Percentiles rank a stretch among this genome's conserved stretches.
phyloP scores from a whole-genome alignment of 2,329 filamentous ascomycete species.

The Colletotrichum higginsianum region DNA sequence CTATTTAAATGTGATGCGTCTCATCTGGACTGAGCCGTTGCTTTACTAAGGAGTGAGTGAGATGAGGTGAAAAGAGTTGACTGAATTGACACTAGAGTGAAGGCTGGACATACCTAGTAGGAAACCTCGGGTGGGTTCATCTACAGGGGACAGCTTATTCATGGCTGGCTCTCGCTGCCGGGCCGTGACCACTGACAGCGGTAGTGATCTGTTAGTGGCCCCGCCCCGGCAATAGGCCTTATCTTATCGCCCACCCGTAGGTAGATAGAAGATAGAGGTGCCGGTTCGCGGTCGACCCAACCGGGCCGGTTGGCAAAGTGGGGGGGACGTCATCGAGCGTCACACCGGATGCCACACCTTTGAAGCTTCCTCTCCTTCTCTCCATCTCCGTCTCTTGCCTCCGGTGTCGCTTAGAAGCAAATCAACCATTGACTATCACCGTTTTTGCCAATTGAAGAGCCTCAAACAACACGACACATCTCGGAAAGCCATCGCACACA shows the following conservation, averaged over 20 bases:
- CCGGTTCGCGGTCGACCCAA: constrained; percentile 27
- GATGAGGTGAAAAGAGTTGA: neutral
- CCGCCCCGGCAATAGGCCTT: neutral
- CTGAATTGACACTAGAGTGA: neutral
- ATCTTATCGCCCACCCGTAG: constrained; percentile 1
- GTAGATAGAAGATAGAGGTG: neutral
- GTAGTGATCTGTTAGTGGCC: constrained; percentile 14
- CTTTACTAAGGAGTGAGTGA: neutral
- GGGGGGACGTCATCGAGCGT: constrained; percentile 40
- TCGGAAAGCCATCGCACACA: neutral
- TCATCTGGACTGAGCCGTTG: neutral
- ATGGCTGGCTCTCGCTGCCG: neutral
- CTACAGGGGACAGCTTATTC: constrained; percentile 4
- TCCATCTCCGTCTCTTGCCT: neutral
- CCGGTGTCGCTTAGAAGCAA: constrained; percentile 33
- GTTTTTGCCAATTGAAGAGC: constrained; percentile 14
- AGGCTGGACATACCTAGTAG: neutral
- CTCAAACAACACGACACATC: neutral
- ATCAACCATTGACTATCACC: constrained; percentile 4
- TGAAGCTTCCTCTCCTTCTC: neutral
- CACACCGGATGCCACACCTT: constrained; percentile 21
- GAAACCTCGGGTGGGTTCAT: too few species aligned
- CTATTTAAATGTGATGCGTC: neutral
- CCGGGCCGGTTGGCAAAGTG: constrained; percentile 37
- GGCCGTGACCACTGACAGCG: neutral